Evolutionary conservation across 805 yeast genomes (phyloP).

Genomic region (Candida tibetensis): DNA sequence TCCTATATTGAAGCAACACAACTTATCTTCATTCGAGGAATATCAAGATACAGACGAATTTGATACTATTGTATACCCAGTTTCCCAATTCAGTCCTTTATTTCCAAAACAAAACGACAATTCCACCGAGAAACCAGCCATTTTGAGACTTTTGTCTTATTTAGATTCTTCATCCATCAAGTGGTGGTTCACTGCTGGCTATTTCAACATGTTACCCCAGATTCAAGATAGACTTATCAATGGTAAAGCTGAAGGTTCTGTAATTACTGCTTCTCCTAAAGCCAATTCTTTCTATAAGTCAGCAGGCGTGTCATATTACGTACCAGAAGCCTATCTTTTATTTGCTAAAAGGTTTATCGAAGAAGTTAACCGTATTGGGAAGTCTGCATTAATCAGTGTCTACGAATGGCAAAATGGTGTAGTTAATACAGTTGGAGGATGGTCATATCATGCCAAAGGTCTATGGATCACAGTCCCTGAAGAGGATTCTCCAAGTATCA

Average conservation of each 20-base stretch:
- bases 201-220: slow-evolving; percentile 84
- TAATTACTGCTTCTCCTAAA: slow-evolving; percentile 88
- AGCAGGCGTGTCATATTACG: slow-evolving; percentile 70
- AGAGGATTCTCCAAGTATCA: slow-evolving; percentile 60
- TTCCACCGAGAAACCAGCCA: slow-evolving; percentile 80
- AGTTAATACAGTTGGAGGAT: slow-evolving; percentile 78
- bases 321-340: slow-evolving; percentile 85
- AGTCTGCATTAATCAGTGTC: slow-evolving; percentile 48
- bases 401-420: slow-evolving; percentile 87
- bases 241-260: slow-evolving; percentile 59
- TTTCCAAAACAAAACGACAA: slow-evolving; percentile 51
- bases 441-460: slow-evolving; percentile 99
- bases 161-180: slow-evolving; percentile 52
- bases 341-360: slow-evolving; percentile 67
- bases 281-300: slow-evolving; percentile 93
- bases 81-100: slow-evolving; percentile 87
- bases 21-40: slow-evolving; percentile 29
- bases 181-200: slow-evolving; percentile 95
- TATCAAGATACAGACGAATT: slow-evolving; percentile 32
- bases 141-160: slow-evolving; percentile 58
- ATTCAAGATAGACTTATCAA: slow-evolving; percentile 57
- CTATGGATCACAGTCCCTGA: slow-evolving; percentile 72
- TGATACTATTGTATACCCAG: slow-evolving; percentile 78
- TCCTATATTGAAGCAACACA: slow-evolving; percentile 54
- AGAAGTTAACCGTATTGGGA: slow-evolving; percentile 43